Evolutionary conservation across 2,329 filamentous ascomycete species (phyloP), one percentile per base, ranked within the genome.

Genomic region (Lasiodiplodia citricola): DNA sequence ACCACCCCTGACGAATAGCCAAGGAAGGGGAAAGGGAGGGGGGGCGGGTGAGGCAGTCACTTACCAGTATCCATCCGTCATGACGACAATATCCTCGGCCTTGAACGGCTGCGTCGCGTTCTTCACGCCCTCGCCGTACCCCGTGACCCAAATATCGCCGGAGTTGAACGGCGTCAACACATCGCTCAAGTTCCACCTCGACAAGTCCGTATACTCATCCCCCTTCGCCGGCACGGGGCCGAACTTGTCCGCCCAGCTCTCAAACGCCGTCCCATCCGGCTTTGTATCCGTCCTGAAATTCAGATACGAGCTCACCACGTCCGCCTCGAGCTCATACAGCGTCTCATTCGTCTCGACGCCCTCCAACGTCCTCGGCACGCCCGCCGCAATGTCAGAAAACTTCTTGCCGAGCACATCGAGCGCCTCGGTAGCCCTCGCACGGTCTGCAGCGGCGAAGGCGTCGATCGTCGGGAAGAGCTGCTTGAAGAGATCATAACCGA

Each of bases 401-500:
- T 82, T 71, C 72, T 82, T 70, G 70, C 84, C 77, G 11, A 87
- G 80, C 21, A 83, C 74, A 54, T 83, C 78, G 35, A 83, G 73
- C 23, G 81, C 80, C 64, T 86, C 82, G 47, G 80, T 78, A 6
- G 84, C 82, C n/a, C 86, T 82, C 73, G 87, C 81, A 21, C 87
- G 85, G 70, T 79, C 79, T 50, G 75, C 78, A 3, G 82, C 85
- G n/a, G 83, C 84, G 70, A 84, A 86, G 1, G 82, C 82, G 8
- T 83, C 77, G 4, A 83, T 75, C 6, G 81, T 75, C 0, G 87
- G 87, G 77, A 87, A 86, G 1, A 89, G 78, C 76, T 85, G 80
- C 66, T 86, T 85, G 79, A 90, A 90, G 68, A 91, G 80, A 72
- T 90, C 88, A 68, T 87, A 88, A 11, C 86, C 88, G 52, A 86